Base-by-base conservation (phyloP, 176 grass and related monocot species). In the Puccinellia tenuiflora region DNA sequence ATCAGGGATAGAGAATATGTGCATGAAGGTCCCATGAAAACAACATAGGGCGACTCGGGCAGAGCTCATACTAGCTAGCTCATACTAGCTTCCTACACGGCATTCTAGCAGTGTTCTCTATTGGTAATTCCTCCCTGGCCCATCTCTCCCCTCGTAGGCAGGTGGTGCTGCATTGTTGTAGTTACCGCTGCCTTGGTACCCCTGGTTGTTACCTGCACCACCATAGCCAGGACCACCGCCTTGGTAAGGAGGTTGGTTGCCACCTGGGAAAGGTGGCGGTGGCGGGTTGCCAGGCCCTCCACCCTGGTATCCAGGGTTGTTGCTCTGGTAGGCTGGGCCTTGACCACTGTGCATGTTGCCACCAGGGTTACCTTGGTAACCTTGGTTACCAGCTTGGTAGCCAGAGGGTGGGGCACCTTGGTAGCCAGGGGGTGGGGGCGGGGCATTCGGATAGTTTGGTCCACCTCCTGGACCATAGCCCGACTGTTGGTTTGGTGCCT, bases 281-380 rank as follows among this genome's bases (percentile, higher is more conserved):
- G 7, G 77, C 2, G 52, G 73, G 51, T 39, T 81, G 71, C 54
- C 45, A 2, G 75, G 91, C 0, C 18, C 63, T 17, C 80, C 87
- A 73, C 92, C 86, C 62, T 94, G 92, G 81, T 88, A 88, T 76
- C 83, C 88, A 84, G 85, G 72, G 77, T 81, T 85, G 35, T 71
- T 56, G 12, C 90, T 74, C 39, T 87, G 94, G 78, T 88, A 91
- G 31, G 57, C 45, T 52, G 79, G 79, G 24, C 69, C 78, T 33
- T 77, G 81, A 13, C 82, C 85, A 77, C 70, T 48, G 5, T 50
- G 63, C 67, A 73, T 82, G 73, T 71, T 75, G 47, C 72, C 83
- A 43, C 84, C 69, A 86, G 67, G 81, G 51, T 76, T 81, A n/a
- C 89, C 92, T 84, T 69, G n/a, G n/a, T n/a, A 88, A 39, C 86